These are phyloP conservation scores for Ustilago nuda DNA, from an alignment of 1,284 basidiomycete genomes.

Conservation along the genomic window DNA sequence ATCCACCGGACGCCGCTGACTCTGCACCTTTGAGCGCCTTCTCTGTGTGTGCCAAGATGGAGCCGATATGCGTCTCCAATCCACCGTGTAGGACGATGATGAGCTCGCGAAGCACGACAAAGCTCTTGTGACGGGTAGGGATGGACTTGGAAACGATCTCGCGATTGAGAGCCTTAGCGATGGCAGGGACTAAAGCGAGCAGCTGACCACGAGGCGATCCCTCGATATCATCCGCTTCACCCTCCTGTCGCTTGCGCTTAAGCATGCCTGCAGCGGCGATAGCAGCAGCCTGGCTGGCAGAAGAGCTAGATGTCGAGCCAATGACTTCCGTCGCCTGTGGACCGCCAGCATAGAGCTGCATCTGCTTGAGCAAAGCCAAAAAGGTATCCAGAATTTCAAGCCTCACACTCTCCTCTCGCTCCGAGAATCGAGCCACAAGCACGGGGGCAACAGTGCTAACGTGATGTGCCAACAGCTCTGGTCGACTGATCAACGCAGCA, in stretches of 20 bases:
- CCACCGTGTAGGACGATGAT: conserved; percentile 85
- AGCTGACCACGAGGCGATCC: conserved; percentile 63
- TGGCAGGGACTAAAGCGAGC: conserved; percentile 77
- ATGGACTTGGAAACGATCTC: conserved; percentile 88
- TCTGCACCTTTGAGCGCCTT: conserved; percentile 69
- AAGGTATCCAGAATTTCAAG: conserved; percentile 92
- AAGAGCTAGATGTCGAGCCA: conserved; percentile 61
- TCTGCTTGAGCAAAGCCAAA: conserved; percentile 82
- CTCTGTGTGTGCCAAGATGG: conserved; percentile 71
- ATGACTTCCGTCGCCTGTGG: conserved; percentile 76
- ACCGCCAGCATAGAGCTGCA: conserved; percentile 71
- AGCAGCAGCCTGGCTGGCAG: conserved; percentile 37
- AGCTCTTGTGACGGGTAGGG: conserved; percentile 85
- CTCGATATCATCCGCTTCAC: conserved; percentile 44
- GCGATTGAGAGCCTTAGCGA: conserved; percentile 84
- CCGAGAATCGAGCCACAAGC: conserved; percentile 88
- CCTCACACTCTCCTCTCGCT: conserved; percentile 95
- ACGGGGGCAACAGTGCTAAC: conserved; percentile 87
- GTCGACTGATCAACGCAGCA: conserved; percentile 85
- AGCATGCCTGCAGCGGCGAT: conserved; percentile 60
- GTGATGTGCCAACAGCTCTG: conserved; percentile 82
- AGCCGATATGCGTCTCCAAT: conserved; percentile 78
- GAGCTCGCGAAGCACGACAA: conserved; percentile 81
- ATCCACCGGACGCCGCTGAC: conserved; percentile 61
- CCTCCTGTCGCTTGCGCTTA: conserved; percentile 68